Conservation (phyloP, 2,329 filamentous ascomycete genomes). For the Dothideomycetes sp. region DNA sequence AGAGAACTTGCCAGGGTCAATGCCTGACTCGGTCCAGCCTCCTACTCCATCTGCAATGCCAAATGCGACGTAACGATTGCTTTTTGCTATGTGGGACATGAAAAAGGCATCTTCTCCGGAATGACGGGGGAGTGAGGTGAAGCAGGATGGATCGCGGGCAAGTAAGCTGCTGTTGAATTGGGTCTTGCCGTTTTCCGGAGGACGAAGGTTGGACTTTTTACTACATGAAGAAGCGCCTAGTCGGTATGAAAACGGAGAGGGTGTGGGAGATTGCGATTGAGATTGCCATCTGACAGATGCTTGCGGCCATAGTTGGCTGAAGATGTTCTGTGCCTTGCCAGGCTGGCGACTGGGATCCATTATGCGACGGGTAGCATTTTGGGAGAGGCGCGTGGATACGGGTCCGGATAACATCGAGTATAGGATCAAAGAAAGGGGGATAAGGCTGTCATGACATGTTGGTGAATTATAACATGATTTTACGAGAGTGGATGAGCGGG, state of each 20-base stretch:
- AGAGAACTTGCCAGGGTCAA: constrained; percentile 91
- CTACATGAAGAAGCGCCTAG: constrained; percentile 24
- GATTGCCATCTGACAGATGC: background rate
- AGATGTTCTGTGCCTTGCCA: background rate
- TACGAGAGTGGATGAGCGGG: too few species aligned
- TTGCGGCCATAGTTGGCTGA: background rate
- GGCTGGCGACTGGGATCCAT: background rate
- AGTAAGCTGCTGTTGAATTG: constrained; percentile 22
- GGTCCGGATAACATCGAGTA: background rate
- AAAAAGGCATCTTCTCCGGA: constrained; percentile 96
- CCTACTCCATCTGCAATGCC: constrained; percentile 92
- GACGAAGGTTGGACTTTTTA: constrained; percentile 22
- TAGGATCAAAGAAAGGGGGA: background rate
- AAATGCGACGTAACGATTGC: constrained; percentile 62
- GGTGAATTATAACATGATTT: too few species aligned
- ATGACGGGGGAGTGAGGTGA: constrained; percentile 44
- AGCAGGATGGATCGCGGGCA: constrained; percentile 35
- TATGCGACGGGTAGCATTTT: background rate
- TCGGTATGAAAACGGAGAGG: constrained; percentile 23
- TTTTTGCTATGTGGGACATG: constrained; percentile 60
- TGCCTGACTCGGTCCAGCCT: constrained; percentile 83
- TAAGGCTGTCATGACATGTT: background rate
- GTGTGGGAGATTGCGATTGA: background rate
- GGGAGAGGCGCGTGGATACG: background rate
- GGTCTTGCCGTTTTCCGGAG: constrained; percentile 40